Evolutionary conservation across 345 rosid species (phyloP).

Genomic region (Rhodamnia argentea): DNA sequence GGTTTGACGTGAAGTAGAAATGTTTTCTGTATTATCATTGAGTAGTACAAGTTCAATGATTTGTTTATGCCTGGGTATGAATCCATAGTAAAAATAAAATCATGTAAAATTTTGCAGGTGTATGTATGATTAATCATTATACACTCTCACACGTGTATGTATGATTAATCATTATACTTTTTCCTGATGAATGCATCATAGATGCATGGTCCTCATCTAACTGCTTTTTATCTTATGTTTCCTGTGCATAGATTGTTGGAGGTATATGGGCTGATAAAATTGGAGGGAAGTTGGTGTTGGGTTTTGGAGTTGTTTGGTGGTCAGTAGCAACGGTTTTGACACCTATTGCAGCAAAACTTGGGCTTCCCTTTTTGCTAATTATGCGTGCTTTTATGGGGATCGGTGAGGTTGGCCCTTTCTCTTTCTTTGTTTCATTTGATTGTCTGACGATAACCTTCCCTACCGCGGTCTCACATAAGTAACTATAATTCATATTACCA

Average conservation of each 20-base stretch:
- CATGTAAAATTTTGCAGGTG: background rate
- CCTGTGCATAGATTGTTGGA: conserved; percentile 60
- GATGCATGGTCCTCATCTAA: background rate
- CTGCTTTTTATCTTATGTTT: conserved; percentile 6
- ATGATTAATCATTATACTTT: background rate
- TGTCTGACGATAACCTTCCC: background rate
- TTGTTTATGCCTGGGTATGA: background rate
- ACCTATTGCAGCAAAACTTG: conserved; percentile 87
- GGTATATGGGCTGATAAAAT: conserved; percentile 98
- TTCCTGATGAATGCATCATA: background rate
- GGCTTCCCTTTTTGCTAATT: conserved; percentile 80
- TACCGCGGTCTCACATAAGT: background rate
- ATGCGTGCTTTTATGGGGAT: conserved; percentile 97
- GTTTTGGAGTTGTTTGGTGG: conserved; percentile 98
- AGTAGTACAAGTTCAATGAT: background rate
- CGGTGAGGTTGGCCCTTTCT: conserved; percentile 61
- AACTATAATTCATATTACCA: background rate
- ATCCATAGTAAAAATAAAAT: background rate
- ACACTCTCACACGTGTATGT: background rate
- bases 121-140: background rate
- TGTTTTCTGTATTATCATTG: background rate
- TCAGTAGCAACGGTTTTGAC: conserved; percentile 84
- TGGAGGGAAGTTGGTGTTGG: conserved; percentile 87
- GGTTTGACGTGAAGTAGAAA: conserved; percentile 24
- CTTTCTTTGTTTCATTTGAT: background rate